Percentiles rank a stretch among this genome's conserved stretches.
Conservation (phyloP, 805 yeast species). For the Saccharomyces paradoxus region DNA sequence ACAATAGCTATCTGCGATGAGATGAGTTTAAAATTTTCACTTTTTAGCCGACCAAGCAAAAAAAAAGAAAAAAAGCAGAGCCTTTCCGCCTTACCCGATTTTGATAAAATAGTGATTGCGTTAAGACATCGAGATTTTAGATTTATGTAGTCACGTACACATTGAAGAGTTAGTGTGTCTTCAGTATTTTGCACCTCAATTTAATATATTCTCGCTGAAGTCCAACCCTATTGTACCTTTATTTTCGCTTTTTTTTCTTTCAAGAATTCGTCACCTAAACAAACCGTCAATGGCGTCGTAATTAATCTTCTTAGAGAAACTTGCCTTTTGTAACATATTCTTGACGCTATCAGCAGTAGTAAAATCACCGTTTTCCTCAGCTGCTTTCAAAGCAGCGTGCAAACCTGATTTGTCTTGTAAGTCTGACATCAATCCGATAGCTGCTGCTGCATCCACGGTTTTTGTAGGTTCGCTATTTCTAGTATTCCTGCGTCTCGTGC, state of each 20-base stretch:
- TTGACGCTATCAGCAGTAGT: constrained; percentile 77
- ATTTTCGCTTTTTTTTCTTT: background rate
- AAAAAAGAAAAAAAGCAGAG: background rate
- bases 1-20: constrained; percentile 2
- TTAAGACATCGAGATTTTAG: background rate
- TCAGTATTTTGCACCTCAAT: background rate
- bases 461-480: constrained; percentile 14
- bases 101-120: background rate
- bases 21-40: constrained; percentile 9
- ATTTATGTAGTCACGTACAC: background rate
- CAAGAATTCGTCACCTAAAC: constrained; percentile 12
- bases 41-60: background rate
- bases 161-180: background rate
- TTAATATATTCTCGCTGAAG: background rate
- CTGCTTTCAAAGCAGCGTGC: constrained; percentile 35
- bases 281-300: constrained; percentile 66
- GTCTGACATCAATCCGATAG: constrained; percentile 15
- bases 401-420: constrained; percentile 28
- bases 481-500: constrained; percentile 24
- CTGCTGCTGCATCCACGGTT: constrained; percentile 15
- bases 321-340: constrained; percentile 63
- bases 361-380: constrained; percentile 28
- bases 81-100: background rate
- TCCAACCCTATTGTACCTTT: background rate
- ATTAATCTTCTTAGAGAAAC: constrained; percentile 83